phyloP scores from a whole-genome alignment of 2,329 filamentous ascomycete genomes.

The Sarocladium strictum region DNA sequence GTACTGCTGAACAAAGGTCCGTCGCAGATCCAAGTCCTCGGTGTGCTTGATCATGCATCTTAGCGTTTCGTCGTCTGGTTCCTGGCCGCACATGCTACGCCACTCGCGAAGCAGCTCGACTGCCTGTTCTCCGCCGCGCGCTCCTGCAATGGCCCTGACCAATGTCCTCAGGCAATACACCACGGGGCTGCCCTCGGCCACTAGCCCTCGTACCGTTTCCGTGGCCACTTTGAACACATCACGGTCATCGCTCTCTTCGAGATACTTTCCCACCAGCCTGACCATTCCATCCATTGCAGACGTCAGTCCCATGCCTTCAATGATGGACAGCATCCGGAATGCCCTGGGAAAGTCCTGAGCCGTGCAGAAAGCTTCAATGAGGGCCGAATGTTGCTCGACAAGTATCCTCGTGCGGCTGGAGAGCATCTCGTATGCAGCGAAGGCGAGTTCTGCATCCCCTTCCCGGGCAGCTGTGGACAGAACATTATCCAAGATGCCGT shows the following conservation, averaged over 20 bases:
- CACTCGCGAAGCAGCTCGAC: conserved; percentile 26
- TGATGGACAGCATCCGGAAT: conserved; percentile 66
- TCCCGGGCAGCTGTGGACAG: conserved; percentile 65
- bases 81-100: conserved; percentile 22
- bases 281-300: not conserved
- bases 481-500: conserved; percentile 60
- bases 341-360: conserved; percentile 57
- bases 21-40: conserved; percentile 17
- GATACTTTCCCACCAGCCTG: not conserved
- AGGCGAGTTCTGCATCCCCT: conserved; percentile 63
- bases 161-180: conserved; percentile 28
- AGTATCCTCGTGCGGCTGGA: conserved; percentile 41
- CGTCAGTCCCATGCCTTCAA: conserved; percentile 43
- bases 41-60: conserved; percentile 25
- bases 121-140: conserved; percentile 19
- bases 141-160: conserved; percentile 26
- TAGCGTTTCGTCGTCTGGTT: conserved; percentile 19
- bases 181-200: conserved; percentile 28
- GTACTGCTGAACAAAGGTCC: conserved; percentile 25
- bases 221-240: conserved; percentile 46
- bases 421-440: conserved; percentile 56
- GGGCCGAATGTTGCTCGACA: conserved; percentile 70
- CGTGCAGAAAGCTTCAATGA: conserved; percentile 65
- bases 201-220: conserved; percentile 47
- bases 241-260: conserved; percentile 25